Evolutionary conservation across 2,329 filamentous ascomycete species (phyloP).

Genomic region (Botryotinia narcissicola): DNA sequence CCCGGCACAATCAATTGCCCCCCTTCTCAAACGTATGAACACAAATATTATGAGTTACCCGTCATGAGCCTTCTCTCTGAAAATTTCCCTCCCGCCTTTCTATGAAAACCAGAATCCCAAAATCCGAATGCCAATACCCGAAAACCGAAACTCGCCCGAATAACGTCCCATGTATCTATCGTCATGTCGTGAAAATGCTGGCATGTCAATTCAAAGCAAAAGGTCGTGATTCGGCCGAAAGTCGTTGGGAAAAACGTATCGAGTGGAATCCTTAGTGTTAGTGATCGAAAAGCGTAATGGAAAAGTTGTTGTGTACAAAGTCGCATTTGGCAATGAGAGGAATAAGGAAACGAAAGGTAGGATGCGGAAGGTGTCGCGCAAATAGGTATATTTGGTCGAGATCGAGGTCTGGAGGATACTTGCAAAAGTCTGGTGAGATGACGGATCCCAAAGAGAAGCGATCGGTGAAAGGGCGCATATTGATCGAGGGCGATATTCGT

Average conservation of each 20-base stretch:
- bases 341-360: constrained; percentile 18
- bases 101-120: constrained; percentile 9
- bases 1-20: constrained; percentile 12
- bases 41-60: constrained; percentile 12
- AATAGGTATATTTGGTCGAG: constrained; percentile 36
- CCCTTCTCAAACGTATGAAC: constrained; percentile 14
- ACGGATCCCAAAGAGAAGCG: constrained; percentile 23
- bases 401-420: constrained; percentile 28
- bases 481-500: constrained; percentile 28
- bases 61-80: neutral
- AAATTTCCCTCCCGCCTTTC: constrained; percentile 5
- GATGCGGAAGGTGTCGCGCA: constrained; percentile 23
- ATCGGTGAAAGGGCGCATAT: constrained; percentile 28
- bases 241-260: constrained; percentile 12
- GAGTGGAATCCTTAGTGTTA: constrained; percentile 15
- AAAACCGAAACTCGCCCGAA: constrained; percentile 14
- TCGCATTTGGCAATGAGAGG: constrained; percentile 14
- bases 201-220: constrained; percentile 18
- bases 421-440: constrained; percentile 27
- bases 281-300: constrained; percentile 17
- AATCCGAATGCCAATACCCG: constrained; percentile 15
- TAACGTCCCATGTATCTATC: constrained; percentile 18
- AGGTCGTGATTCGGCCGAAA: constrained; percentile 18
- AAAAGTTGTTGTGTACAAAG: constrained; percentile 20
- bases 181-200: constrained; percentile 21